Conservation (phyloP, 1,284 basidiomycete species). For the Ustilago loliicola region DNA sequence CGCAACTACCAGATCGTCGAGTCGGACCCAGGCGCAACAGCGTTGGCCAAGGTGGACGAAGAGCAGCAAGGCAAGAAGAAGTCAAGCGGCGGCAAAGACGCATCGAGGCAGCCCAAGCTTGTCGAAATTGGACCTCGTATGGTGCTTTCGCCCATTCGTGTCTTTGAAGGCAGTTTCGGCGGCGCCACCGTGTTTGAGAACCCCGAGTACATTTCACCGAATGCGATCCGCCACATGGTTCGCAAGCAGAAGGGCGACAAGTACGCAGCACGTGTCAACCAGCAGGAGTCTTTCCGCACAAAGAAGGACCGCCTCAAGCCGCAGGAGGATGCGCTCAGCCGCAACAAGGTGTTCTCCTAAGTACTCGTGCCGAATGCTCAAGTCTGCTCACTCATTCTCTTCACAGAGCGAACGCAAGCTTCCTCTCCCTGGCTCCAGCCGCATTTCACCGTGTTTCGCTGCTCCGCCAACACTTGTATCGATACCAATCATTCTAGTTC, state of each 20-base stretch:
- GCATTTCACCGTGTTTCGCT: background rate
- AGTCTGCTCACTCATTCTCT: background rate
- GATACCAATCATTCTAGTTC: slow-evolving; percentile 22
- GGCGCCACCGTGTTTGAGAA: slow-evolving; percentile 97
- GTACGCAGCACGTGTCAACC: slow-evolving; percentile 84
- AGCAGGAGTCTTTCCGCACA: slow-evolving; percentile 78
- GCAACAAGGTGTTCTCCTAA: slow-evolving; percentile 88
- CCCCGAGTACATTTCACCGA: slow-evolving; percentile 91
- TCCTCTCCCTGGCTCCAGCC: background rate
- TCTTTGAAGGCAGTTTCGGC: slow-evolving; percentile 87
- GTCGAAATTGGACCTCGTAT: slow-evolving; percentile 89
- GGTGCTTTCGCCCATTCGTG: slow-evolving; percentile 95
- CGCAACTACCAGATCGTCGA: slow-evolving; percentile 89
- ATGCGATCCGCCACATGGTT: slow-evolving; percentile 81
- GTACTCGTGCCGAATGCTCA: background rate
- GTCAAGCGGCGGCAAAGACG: slow-evolving; percentile 24
- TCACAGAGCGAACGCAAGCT: background rate
- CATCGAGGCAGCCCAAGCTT: slow-evolving; percentile 60
- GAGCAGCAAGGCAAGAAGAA: slow-evolving; percentile 71
- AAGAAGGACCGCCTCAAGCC: slow-evolving; percentile 79
- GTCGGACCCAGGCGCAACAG: slow-evolving; percentile 74
- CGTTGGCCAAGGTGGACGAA: slow-evolving; percentile 72
- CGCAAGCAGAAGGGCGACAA: slow-evolving; percentile 82
- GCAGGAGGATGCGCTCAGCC: slow-evolving; percentile 84
- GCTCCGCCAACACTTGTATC: slow-evolving; percentile 16